Evolutionary conservation across 2,329 filamentous ascomycete species (phyloP), one percentile per base, ranked within the genome.

Genomic region (Trichoderma breve): DNA sequence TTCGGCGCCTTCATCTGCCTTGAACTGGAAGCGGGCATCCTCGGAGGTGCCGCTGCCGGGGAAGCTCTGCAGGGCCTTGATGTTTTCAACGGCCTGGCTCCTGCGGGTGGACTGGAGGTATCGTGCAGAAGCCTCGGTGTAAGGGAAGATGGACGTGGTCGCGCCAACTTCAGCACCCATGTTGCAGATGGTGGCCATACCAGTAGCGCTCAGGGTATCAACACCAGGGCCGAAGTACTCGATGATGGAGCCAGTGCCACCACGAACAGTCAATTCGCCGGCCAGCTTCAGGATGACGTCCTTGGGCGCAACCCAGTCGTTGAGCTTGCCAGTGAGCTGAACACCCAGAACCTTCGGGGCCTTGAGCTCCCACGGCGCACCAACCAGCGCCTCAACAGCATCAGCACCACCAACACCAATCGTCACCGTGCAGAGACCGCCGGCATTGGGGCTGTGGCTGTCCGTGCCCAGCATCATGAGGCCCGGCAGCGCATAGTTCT

Each of bases 391-490:
- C 83, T 99, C 96, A 2, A 99, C 96, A 28, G 96, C 96, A 83
- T 99, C 96, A 28, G 96, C 96, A 79, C 96, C 96, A 79, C 96
- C 96, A 39, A 99, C 96, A 81, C 96, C 96, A 80, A 99, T 98
- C 9, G 96, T 96, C 78, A 98, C 94, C 4, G 94, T 95, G 76
- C 93, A 94, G 70, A 98, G 86, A 72, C 96, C 96, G 77, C 96
- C 96, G n/a, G 94, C 96, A 80, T 98, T 99, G 57, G 96, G 96
- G 60, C 94, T 98, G 83, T 99, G 96, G 78, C 93, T 97, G 83
- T 99, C 96, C 34, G 96, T 99, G 71, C 96, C 96, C 53, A 99
- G 88, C 94, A 99, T 98, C 95, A 99, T 98, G 77, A 98, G 84
- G 64, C 96, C 96, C 24, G 96, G 96, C n/a, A 95, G 90, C 39